phyloP scores from a whole-genome alignment of 768 basidiomycete species.

The Suillus lakei region DNA sequence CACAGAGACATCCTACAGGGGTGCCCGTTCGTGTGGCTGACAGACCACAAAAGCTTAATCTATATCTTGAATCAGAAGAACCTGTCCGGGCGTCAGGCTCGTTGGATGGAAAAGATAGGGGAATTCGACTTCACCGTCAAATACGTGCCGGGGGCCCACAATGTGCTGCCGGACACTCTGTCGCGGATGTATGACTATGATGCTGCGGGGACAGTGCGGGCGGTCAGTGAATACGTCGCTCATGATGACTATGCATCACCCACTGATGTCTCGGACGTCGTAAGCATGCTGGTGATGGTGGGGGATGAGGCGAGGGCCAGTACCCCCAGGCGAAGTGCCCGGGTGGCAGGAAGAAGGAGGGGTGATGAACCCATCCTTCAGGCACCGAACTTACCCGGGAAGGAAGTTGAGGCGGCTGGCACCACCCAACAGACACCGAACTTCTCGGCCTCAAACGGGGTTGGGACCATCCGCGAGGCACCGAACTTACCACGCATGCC shows the following conservation, averaged over 20 bases:
- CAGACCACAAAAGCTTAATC: slow-evolving; percentile 31
- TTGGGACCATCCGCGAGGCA: too few species aligned
- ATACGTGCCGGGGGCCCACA: slow-evolving; percentile 33
- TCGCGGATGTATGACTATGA: slow-evolving; percentile 22
- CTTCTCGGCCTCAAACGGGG: too few species aligned
- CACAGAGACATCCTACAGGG: slow-evolving; percentile 38
- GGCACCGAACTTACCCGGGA: too few species aligned
- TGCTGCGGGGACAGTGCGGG: neutral
- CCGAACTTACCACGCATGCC: too few species aligned
- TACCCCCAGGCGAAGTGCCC: neutral
- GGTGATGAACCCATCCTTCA: too few species aligned
- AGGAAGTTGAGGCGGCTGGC: too few species aligned
- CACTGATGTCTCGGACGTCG: neutral
- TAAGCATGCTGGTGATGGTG: neutral
- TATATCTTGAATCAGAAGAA: slow-evolving; percentile 38
- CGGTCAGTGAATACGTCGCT: neutral
- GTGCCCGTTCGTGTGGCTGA: slow-evolving; percentile 31
- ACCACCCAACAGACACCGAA: too few species aligned
- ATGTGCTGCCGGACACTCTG: slow-evolving; percentile 31
- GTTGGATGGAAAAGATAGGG: slow-evolving; percentile 38
- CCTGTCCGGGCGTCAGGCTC: slow-evolving; percentile 37
- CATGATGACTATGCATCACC: neutral
- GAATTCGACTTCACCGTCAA: slow-evolving; percentile 36
- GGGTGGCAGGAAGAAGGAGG: too few species aligned
- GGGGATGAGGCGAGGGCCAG: neutral